phyloP scores from a whole-genome alignment of 2,329 filamentous ascomycete genomes.

The Xylariales sp. region DNA sequence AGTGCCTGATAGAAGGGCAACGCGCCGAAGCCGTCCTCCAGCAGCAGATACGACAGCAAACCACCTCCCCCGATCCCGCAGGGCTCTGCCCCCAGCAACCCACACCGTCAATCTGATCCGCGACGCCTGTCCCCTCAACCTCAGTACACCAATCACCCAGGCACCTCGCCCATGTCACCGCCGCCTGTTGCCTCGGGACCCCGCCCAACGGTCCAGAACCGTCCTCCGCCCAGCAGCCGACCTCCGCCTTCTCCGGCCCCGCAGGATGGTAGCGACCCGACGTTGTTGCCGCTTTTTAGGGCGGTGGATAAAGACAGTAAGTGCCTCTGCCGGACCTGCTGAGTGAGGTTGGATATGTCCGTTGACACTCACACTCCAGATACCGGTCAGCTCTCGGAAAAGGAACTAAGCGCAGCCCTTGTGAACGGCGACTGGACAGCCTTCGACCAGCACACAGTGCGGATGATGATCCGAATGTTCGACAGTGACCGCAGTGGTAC shows the following conservation, averaged over 20 bases:
- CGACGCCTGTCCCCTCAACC: slow-evolving; percentile 10
- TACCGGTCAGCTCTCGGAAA: slow-evolving; percentile 77
- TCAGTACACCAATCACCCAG: slow-evolving; percentile 16
- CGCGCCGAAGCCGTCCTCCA: too few species aligned
- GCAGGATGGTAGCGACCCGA: slow-evolving; percentile 57
- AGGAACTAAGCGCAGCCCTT: slow-evolving; percentile 81
- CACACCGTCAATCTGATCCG: slow-evolving; percentile 12
- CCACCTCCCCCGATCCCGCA: slow-evolving; percentile 36
- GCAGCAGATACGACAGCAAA: slow-evolving; percentile 48
- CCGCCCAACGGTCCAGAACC: slow-evolving; percentile 40
- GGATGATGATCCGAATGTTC: slow-evolving; percentile 99
- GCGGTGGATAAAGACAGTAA: slow-evolving; percentile 82
- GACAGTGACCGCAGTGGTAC: slow-evolving; percentile 84
- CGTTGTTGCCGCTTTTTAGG: slow-evolving; percentile 78
- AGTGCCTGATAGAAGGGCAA: too few species aligned
- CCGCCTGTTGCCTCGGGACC: slow-evolving; percentile 40
- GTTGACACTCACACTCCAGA: slow-evolving; percentile 35
- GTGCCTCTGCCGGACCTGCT: too few species aligned
- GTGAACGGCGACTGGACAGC: slow-evolving; percentile 95
- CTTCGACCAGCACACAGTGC: slow-evolving; percentile 89
- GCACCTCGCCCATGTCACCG: slow-evolving; percentile 41
- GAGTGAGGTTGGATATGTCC: too few species aligned
- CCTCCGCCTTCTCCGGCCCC: slow-evolving; percentile 62
- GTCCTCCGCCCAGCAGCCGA: slow-evolving; percentile 53
- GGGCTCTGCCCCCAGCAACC: slow-evolving; percentile 12